These are phyloP conservation scores for Epichloe amarillans DNA, from an alignment of 2,329 filamentous ascomycete species.

Conservation along the genomic window DNA sequence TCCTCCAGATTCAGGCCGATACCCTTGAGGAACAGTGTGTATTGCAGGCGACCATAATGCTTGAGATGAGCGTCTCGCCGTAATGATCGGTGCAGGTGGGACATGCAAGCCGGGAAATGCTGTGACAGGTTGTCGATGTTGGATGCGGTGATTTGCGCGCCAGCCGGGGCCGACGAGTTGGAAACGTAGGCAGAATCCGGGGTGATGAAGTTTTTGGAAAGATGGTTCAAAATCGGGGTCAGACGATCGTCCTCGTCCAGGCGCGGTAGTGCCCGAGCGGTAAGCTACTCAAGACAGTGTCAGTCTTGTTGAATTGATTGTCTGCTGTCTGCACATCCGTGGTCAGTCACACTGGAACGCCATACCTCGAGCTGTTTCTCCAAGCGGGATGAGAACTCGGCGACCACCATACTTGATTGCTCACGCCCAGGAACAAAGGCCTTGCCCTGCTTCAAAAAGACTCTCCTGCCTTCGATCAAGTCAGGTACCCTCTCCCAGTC, in stretches of 20 bases:
- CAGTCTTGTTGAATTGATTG: not conserved
- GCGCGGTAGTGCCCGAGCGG: constrained; percentile 77
- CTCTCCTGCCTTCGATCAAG: constrained; percentile 64
- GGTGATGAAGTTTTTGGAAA: constrained; percentile 92
- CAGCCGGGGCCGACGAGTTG: constrained; percentile 49
- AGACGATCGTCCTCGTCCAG: constrained; percentile 94
- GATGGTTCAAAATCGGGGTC: constrained; percentile 51
- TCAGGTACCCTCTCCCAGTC: constrained; percentile 92
- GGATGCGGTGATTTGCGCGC: constrained; percentile 61
- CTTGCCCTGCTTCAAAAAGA: constrained; percentile 67
- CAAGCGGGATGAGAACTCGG: constrained; percentile 68
- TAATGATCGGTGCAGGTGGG: constrained; percentile 72
- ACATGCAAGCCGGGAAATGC: constrained; percentile 90
- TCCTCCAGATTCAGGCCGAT: constrained; percentile 89
- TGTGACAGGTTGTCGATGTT: constrained; percentile 68
- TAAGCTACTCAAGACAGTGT: constrained; percentile 41
- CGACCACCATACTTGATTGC: constrained; percentile 77
- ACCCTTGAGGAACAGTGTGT: constrained; percentile 92
- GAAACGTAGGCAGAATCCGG: constrained; percentile 69
- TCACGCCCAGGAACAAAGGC: constrained; percentile 84
- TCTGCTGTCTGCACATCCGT: no score
- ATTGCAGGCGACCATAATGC: constrained; percentile 86
- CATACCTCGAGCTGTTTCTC: constrained; percentile 72
- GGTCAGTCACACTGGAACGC: not conserved
- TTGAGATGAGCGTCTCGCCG: constrained; percentile 84